phyloP scores from a whole-genome alignment of 2,329 filamentous ascomycete genomes.

The Endothia cerciana region DNA sequence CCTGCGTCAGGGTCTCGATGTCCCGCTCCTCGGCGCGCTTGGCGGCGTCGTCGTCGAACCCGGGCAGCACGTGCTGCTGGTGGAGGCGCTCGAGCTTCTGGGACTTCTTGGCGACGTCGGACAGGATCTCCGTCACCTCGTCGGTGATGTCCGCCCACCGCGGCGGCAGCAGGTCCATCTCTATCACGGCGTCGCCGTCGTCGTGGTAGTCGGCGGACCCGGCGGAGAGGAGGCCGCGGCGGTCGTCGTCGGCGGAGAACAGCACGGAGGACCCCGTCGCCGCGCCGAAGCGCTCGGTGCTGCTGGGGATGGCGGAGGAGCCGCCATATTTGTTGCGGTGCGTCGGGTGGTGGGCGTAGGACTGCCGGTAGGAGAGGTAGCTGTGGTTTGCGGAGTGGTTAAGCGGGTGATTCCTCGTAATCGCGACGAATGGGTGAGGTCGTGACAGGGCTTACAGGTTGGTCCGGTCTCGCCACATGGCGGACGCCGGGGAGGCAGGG shows the following conservation, averaged over 20 bases:
- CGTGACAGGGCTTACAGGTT: slow-evolving; percentile 74
- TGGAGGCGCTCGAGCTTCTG: slow-evolving; percentile 88
- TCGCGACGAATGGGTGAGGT: slow-evolving; percentile 18
- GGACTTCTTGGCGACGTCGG: slow-evolving; percentile 80
- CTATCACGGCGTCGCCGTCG: slow-evolving; percentile 92
- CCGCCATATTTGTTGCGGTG: slow-evolving; percentile 76
- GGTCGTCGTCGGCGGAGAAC: slow-evolving; percentile 57
- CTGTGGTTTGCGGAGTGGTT: slow-evolving; percentile 50
- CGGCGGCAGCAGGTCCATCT: slow-evolving; percentile 95
- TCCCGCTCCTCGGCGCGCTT: slow-evolving; percentile 85
- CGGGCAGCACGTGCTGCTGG: slow-evolving; percentile 94
- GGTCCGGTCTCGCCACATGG: slow-evolving; percentile 98
- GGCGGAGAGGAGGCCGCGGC: slow-evolving; percentile 81
- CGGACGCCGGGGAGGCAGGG: slow-evolving; percentile 53
- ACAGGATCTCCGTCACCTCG: slow-evolving; percentile 83
- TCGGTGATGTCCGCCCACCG: slow-evolving; percentile 96
- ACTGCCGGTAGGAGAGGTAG: slow-evolving; percentile 99
- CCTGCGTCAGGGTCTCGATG: slow-evolving; percentile 88
- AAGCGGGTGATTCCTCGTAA: slow-evolving; percentile 9
- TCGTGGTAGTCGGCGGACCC: slow-evolving; percentile 77
- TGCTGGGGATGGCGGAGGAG: slow-evolving; percentile 48
- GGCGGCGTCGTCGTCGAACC: slow-evolving; percentile 92
- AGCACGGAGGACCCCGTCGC: slow-evolving; percentile 54
- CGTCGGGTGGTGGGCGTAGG: slow-evolving; percentile 90
- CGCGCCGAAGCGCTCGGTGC: slow-evolving; percentile 55